Conservation (phyloP, 169 alveolate species). For the Miamiensis avidus region DNA sequence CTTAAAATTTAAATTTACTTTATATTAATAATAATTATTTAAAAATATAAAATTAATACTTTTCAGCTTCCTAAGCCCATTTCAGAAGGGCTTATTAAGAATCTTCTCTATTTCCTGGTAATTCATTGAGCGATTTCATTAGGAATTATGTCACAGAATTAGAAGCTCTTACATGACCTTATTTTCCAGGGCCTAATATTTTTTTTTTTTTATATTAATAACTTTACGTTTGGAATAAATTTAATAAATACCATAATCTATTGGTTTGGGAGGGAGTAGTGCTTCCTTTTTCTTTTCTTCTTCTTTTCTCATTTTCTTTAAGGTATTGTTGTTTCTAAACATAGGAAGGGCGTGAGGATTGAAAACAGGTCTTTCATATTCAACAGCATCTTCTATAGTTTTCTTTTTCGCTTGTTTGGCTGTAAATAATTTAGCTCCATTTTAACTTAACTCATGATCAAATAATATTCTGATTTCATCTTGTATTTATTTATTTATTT, state of each 20-base stretch:
- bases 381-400: conserved; percentile 5
- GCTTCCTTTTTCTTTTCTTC: conserved; percentile 1
- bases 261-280: conserved; percentile 7
- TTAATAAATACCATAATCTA: conserved; percentile 10
- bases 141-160: conserved; percentile 8
- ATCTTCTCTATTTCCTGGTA: conserved; percentile 31
- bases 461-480: background rate
- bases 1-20: too few species aligned
- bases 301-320: background rate
- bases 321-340: conserved; percentile 6
- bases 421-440: conserved; percentile 9
- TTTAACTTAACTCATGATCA: conserved; percentile 13
- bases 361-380: conserved; percentile 16
- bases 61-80: conserved; percentile 16
- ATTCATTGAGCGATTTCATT: conserved; percentile 3
- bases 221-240: background rate
- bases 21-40: too few species aligned
- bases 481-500: too few species aligned
- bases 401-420: conserved; percentile 9
- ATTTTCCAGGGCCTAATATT: conserved; percentile 22
- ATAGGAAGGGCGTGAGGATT: conserved; percentile 15
- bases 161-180: conserved; percentile 3
- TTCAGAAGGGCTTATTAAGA: conserved; percentile 9
- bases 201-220: background rate
- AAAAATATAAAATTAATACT: too few species aligned